A percentile compares a stretch with the other conserved stretches of the same genome.
Conservation (phyloP, 208 protist species). For the Jaenimonas drosophilae region DNA sequence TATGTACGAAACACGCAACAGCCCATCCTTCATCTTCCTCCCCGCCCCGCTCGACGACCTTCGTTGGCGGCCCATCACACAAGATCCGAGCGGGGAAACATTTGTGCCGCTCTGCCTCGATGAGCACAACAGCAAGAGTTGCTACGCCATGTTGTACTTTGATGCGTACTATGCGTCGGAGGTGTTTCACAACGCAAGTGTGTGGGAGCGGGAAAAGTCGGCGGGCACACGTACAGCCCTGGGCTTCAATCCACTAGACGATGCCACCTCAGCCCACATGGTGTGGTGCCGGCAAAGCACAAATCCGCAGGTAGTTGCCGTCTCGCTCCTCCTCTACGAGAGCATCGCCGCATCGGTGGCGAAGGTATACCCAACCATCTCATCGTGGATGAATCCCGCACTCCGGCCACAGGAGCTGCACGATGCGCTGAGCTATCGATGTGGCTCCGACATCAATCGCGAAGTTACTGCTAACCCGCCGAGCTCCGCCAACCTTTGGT, state of each 20-base stretch:
- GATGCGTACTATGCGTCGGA: slow-evolving; percentile 44
- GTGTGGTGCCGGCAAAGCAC: slow-evolving; percentile 33
- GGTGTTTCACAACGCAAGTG: slow-evolving; percentile 43
- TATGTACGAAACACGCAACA: slow-evolving; percentile 14
- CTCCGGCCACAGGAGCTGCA: slow-evolving; percentile 13
- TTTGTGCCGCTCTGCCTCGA: slow-evolving; percentile 41
- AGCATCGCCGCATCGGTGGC: slow-evolving; percentile 19
- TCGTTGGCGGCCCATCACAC: slow-evolving; percentile 72
- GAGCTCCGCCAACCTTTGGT: slow-evolving; percentile 55
- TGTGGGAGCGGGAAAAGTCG: slow-evolving; percentile 12
- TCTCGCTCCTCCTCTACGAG: slow-evolving; percentile 26
- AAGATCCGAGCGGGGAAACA: slow-evolving; percentile 15
- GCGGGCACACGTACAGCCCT: slow-evolving; percentile 37
- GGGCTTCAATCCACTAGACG: slow-evolving; percentile 45
- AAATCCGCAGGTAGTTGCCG: slow-evolving; percentile 37
- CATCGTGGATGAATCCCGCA: slow-evolving; percentile 20
- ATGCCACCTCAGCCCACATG: slow-evolving; percentile 7
- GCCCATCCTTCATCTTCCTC: slow-evolving; percentile 56
- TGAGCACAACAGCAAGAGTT: slow-evolving; percentile 10
- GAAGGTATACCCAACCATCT: slow-evolving; percentile 11
- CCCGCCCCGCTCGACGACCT: slow-evolving; percentile 55
- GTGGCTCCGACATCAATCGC: slow-evolving; percentile 51
- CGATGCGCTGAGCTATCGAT: slow-evolving; percentile 34
- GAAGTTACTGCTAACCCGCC: slow-evolving; percentile 33
- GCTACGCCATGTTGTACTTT: slow-evolving; percentile 70